Evolutionary conservation across 2,329 filamentous ascomycete genomes (phyloP), one percentile per base, ranked within the genome.

Genomic region (Fonsecaea monophora): DNA sequence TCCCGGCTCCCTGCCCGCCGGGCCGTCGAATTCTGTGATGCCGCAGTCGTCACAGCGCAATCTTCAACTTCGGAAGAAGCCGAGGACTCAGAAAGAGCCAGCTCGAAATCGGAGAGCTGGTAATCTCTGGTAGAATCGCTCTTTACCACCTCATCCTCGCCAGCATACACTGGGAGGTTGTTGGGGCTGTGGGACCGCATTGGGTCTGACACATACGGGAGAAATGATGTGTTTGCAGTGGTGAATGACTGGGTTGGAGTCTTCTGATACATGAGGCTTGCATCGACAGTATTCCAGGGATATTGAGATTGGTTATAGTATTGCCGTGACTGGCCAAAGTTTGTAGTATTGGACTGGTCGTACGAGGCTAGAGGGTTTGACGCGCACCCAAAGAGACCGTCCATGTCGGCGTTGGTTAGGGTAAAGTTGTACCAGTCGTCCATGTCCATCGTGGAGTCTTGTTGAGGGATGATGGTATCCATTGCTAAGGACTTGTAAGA

Each of bases 361-460:
- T 50, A 25, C 6, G 45, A 25, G 4, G 45, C 45, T 3, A 50
- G 18, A 25, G 45, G 21, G 12, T 50, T 21, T 2, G 45, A 25
- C 45, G 21, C 21, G 45, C 18, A 50, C 12, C 8, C 45, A 50
- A 50, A 12, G 18, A 21, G 18, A 18, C 25, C 45, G 12, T 18
- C 18, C 45, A 50, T 25, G 9, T 25, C 18, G 9, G 7, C 45
- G 12, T 18, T 50, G 45, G 45, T 12, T 21, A 50, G 12, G 45
- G 18, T 10, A 25, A 25, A 50, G 18, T 50, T 50, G 45, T 50
- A 50, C 45, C 45, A 50, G 7, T 50, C 45, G 45, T 50, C 45
- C 45, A 50, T 50, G 45, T 50, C 18, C 21, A 50, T 13, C 18
- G 30, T 4, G 45, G 45, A 50, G 18, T 50, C 45, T 50, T 18